Evolutionary conservation across 371 early-diverging fungal genomes (phyloP).

Genomic region (Cokeromyces recurvatus): DNA sequence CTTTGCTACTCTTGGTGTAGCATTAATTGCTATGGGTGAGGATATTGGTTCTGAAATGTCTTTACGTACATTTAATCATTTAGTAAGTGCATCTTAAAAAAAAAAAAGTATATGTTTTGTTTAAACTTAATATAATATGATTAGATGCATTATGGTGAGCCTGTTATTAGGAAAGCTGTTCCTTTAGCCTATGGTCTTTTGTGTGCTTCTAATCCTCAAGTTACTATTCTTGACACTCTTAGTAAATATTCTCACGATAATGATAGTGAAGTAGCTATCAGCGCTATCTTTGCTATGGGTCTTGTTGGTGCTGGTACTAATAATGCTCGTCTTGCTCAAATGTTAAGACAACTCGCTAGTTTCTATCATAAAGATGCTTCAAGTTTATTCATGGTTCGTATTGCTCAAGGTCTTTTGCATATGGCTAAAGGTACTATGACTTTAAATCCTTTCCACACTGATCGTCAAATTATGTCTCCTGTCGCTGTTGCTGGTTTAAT

Average conservation of each 20-base stretch:
- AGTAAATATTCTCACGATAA: constrained; percentile 97
- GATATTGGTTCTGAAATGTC: constrained; percentile 96
- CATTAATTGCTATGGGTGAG: constrained; percentile 95
- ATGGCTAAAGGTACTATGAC: constrained; percentile 98
- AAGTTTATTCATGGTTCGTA: constrained; percentile 89
- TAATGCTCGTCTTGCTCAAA: constrained; percentile 96
- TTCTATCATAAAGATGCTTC: constrained; percentile 96
- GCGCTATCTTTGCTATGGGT: constrained; percentile 98
- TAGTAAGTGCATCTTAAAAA: constrained; percentile 46
- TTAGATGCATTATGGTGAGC: constrained; percentile 98
- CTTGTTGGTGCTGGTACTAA: constrained; percentile 99
- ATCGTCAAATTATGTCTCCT: constrained; percentile 88
- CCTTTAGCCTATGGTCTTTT: constrained; percentile 94
- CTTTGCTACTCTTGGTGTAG: constrained; percentile 94
- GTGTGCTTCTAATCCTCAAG: constrained; percentile 94
- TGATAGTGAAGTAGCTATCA: constrained; percentile 90
- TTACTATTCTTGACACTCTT: constrained; percentile 90
- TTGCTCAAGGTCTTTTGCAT: constrained; percentile 97
- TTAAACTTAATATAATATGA: background rate
- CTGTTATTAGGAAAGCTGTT: constrained; percentile 87
- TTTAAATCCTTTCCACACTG: constrained; percentile 90
- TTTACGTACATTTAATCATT: constrained; percentile 89
- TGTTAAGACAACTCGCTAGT: constrained; percentile 94
- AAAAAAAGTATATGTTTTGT: background rate
- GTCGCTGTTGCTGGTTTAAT: constrained; percentile 89